Conservation (phyloP, 2,329 filamentous ascomycete species). For the Penicillium occitanis region DNA sequence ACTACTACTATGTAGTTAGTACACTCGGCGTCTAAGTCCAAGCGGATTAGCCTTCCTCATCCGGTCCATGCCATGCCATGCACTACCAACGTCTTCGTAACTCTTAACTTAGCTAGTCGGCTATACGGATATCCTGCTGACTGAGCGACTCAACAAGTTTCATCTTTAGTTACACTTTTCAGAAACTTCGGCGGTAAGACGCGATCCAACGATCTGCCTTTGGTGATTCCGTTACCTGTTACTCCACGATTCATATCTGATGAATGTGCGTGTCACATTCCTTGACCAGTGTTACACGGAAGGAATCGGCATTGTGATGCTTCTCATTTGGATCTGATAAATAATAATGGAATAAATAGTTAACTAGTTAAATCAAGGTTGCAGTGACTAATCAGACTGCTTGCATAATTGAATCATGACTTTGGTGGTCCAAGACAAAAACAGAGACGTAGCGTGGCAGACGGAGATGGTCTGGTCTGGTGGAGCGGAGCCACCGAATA, state of each 20-base stretch:
- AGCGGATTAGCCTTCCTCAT: constrained; percentile 14
- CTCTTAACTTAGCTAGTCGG: background rate
- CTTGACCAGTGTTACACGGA: constrained; percentile 3
- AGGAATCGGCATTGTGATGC: constrained; percentile 12
- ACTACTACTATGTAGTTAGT: background rate
- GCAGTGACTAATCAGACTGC: constrained; percentile 11
- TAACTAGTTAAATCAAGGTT: background rate
- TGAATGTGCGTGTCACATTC: constrained; percentile 11
- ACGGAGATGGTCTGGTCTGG: constrained; percentile 8
- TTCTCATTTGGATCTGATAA: constrained; percentile 2
- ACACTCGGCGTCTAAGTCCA: background rate
- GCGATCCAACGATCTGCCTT: constrained; percentile 2
- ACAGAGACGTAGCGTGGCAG: constrained; percentile 1
- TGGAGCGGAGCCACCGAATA: constrained; percentile 8
- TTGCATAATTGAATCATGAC: background rate
- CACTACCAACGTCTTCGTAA: background rate
- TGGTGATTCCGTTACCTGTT: background rate
- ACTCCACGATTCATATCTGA: constrained; percentile 3
- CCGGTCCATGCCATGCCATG: background rate
- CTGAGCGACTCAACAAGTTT: background rate
- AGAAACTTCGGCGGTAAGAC: constrained; percentile 11
- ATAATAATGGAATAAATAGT: background rate
- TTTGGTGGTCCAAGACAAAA: background rate
- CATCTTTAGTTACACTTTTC: background rate
- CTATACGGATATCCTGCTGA: constrained; percentile 3